A percentile compares a stretch with the other conserved stretches of the same genome.
Evolutionary conservation across 140 eudicot genomes (phyloP).

Genomic region (Eryngium alpinum): DNA sequence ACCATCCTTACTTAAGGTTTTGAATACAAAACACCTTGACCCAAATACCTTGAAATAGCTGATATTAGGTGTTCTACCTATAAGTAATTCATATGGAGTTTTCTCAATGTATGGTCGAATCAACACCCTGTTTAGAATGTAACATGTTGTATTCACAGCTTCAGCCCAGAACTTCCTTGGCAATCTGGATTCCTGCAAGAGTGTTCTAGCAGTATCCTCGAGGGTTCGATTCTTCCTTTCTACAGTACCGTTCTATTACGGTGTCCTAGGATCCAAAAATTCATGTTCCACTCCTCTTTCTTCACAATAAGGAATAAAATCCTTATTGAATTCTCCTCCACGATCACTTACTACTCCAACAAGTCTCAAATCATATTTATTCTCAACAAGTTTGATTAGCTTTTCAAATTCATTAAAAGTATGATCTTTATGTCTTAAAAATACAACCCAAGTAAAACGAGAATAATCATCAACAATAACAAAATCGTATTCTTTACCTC

Average conservation of each 20-base stretch:
- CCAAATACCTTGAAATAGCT: not conserved
- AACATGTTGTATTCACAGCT: not conserved
- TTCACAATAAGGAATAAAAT: too few species aligned
- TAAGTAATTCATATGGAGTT: not conserved
- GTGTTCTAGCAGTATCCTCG: not conserved
- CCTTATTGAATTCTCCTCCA: not conserved
- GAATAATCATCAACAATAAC: too few species aligned
- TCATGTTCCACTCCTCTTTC: not conserved
- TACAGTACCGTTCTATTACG: not conserved
- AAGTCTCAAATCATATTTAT: too few species aligned
- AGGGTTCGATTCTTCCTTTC: not conserved
- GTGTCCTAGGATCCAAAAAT: not conserved
- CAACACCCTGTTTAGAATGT: not conserved
- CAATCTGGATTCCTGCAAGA: not conserved
- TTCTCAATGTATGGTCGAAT: not conserved
- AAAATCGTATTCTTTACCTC: too few species aligned
- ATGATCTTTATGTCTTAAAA: not conserved
- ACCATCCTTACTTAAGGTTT: not conserved
- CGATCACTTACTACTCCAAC: not conserved
- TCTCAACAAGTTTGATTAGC: not conserved
- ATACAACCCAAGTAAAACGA: too few species aligned
- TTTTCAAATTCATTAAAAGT: not conserved
- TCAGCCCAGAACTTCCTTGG: not conserved
- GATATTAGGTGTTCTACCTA: not conserved
- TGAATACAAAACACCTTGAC: not conserved